Base-by-base conservation (phyloP, 2,329 filamentous ascomycete species). In the Tolypocladium cylindrosporum region DNA sequence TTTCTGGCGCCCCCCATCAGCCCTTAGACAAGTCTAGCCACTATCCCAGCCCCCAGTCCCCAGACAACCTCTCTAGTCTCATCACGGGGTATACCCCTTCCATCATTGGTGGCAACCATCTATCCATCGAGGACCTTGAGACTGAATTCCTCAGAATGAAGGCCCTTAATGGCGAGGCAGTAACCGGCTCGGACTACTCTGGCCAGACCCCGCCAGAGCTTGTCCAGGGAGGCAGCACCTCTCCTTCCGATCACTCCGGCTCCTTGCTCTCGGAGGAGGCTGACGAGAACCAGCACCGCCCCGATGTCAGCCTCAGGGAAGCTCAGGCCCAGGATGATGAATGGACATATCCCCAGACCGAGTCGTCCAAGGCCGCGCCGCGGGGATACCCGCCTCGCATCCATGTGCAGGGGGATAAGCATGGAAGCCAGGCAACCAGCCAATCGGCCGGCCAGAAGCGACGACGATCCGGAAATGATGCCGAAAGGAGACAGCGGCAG, bases 271-370 rank as follows among this genome's bases (percentile, higher is more conserved):
- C 69, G 36, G 71, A 71, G 36, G 64, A 66, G 51, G 54, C 62
- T 39, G 68, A 70, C 24, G 69, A 74, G 54, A 59, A 62, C 56
- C 65, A 65, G 58, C 65, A 68, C 57, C 66, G 63, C 59, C 64
- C 66, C 34, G 62, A 66, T 56, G 64, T 67, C 58, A 71, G 68
- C 57, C 67, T 74, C 55, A 63, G 65, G 57, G 70, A 73, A 57
- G 67, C 71, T 55, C 69, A 68, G 61, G 69, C 68, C 56, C 71
- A 72, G 56, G 71, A 75, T 59, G 71, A 74, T 61, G 66, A 75
- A 61, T 75, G 73, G 73, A 74, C 72, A 31, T 74, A 74, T 61
- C 70, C 73, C 57, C 72, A 71, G 65, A 66, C 67, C 36, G 66
- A 68, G 31, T 64, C 65, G 42, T 64, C 65, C 67, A 72, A 74